Percentiles rank a stretch among this genome's conserved stretches.
Evolutionary conservation across 495 filamentous ascomycete species (phyloP).

Genomic region (Penicillium canescens): DNA sequence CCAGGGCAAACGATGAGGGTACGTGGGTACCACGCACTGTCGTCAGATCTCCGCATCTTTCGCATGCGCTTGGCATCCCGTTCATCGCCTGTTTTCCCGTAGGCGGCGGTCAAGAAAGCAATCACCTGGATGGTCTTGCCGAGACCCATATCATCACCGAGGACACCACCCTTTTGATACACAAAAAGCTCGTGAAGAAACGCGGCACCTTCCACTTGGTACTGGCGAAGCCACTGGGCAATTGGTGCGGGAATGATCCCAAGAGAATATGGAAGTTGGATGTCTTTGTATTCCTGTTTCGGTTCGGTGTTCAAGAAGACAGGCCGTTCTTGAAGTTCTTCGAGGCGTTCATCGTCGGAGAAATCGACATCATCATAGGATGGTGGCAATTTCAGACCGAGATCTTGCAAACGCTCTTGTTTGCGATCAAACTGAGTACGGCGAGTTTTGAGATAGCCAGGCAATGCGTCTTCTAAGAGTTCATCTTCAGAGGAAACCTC

Average conservation of each 20-base stretch:
- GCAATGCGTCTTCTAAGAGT: slow-evolving; percentile 58
- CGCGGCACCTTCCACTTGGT: slow-evolving; percentile 82
- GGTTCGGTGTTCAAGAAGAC: slow-evolving; percentile 63
- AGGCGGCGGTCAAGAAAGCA: slow-evolving; percentile 88
- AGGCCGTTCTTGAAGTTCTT: slow-evolving; percentile 65
- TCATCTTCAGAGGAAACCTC: slow-evolving; percentile 54
- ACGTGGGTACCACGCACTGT: slow-evolving; percentile 76
- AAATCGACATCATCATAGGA: slow-evolving; percentile 80
- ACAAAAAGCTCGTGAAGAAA: slow-evolving; percentile 92
- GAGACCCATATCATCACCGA: slow-evolving; percentile 96
- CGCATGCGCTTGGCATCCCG: slow-evolving; percentile 88
- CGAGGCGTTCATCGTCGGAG: slow-evolving; percentile 76
- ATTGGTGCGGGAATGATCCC: slow-evolving; percentile 88
- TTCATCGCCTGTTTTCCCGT: slow-evolving; percentile 92
- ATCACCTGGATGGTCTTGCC: slow-evolving; percentile 98
- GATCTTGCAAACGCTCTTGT: slow-evolving; percentile 58
- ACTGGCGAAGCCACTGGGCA: slow-evolving; percentile 89
- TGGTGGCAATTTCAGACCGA: slow-evolving; percentile 76
- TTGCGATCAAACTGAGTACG: slow-evolving; percentile 52
- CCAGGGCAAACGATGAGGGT: slow-evolving; percentile 88
- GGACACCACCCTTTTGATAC: slow-evolving; percentile 86
- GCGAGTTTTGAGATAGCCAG: slow-evolving; percentile 57
- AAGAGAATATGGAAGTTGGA: slow-evolving; percentile 70
- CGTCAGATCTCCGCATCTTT: slow-evolving; percentile 67
- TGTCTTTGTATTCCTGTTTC: slow-evolving; percentile 69